Percentiles rank a stretch among this genome's conserved stretches.
phyloP scores from a whole-genome alignment of 768 basidiomycete species.

The Boletus sensibilis region DNA sequence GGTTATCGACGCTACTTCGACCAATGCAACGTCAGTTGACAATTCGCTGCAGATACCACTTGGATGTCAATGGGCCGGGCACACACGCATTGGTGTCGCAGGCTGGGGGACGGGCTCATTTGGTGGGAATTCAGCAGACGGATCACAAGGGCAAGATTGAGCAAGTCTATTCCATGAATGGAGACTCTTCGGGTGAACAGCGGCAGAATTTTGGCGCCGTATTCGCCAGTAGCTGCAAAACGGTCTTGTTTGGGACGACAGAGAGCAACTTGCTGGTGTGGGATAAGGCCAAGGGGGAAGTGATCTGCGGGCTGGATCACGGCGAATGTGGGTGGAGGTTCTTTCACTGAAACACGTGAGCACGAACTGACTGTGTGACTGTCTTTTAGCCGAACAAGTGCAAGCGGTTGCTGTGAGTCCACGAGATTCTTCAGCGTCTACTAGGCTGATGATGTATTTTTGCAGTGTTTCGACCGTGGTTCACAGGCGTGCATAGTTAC shows the following conservation, averaged over 20 bases:
- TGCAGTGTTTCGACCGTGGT: slow-evolving; percentile 48
- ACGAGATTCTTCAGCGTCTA: not conserved
- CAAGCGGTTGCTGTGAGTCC: slow-evolving; percentile 37
- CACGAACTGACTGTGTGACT: slow-evolving; percentile 6
- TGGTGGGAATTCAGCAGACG: slow-evolving; percentile 50
- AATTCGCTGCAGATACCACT: slow-evolving; percentile 41
- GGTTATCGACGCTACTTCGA: slow-evolving; percentile 21
- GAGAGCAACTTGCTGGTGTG: slow-evolving; percentile 60
- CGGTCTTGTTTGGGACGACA: slow-evolving; percentile 54
- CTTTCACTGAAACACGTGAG: not conserved
- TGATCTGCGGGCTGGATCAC: slow-evolving; percentile 62
- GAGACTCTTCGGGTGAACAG: slow-evolving; percentile 28
- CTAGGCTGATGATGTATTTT: slow-evolving; percentile 27
- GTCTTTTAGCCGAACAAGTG: slow-evolving; percentile 29
- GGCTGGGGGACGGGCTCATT: slow-evolving; percentile 46
- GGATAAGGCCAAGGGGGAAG: slow-evolving; percentile 52
- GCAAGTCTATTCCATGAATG: slow-evolving; percentile 49
- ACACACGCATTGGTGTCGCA: slow-evolving; percentile 55
- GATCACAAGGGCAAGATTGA: slow-evolving; percentile 54
- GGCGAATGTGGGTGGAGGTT: slow-evolving; percentile 46
- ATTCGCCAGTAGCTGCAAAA: slow-evolving; percentile 52
- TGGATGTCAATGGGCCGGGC: slow-evolving; percentile 51
- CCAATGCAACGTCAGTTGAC: slow-evolving; percentile 9
- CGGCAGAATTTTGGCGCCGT: slow-evolving; percentile 45
- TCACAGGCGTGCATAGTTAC: slow-evolving; percentile 45